phyloP scores from a whole-genome alignment of 2,329 filamentous ascomycete genomes.

The Pyrenophora teres region DNA sequence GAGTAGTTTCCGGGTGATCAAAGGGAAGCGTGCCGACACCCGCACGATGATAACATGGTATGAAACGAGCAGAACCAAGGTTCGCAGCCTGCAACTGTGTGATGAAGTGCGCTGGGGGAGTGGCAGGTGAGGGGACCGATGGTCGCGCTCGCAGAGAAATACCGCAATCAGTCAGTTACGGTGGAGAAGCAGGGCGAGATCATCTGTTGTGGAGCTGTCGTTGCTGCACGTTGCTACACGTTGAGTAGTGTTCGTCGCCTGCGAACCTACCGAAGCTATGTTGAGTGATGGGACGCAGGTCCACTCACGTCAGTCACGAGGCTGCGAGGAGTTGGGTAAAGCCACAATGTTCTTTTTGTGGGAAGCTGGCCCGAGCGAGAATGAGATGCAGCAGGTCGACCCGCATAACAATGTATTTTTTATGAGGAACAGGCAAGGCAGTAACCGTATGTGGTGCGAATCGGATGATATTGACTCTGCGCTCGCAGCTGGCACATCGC shows the following conservation, averaged over 20 bases:
- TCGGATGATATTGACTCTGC: constrained; percentile 27
- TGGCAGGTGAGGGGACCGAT: neutral
- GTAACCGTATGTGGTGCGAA: constrained; percentile 24
- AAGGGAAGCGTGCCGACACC: constrained; percentile 13
- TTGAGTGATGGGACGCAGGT: constrained; percentile 25
- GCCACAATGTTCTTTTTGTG: constrained; percentile 22
- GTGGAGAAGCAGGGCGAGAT: constrained; percentile 4
- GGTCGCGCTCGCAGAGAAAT: neutral
- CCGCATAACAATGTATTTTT: constrained; percentile 13
- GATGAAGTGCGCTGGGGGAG: neutral
- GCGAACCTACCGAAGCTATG: constrained; percentile 15
- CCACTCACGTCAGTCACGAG: constrained; percentile 12
- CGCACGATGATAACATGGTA: constrained; percentile 3
- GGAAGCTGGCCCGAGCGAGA: constrained; percentile 12
- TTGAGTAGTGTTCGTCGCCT: constrained; percentile 15
- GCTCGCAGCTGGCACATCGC: constrained; percentile 23
- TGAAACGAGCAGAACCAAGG: constrained; percentile 8
- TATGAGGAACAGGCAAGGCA: constrained; percentile 22
- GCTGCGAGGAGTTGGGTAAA: constrained; percentile 8
- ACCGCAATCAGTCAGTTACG: constrained; percentile 2
- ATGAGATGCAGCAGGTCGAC: constrained; percentile 18
- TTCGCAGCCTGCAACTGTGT: too few relatives aligned
- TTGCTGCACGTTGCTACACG: constrained; percentile 15
- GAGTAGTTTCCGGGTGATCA: constrained; percentile 27
- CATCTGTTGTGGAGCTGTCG: constrained; percentile 8